Evolutionary conservation across 2,329 filamentous ascomycete species (phyloP).

Genomic region (Teratosphaeria gauchensis): DNA sequence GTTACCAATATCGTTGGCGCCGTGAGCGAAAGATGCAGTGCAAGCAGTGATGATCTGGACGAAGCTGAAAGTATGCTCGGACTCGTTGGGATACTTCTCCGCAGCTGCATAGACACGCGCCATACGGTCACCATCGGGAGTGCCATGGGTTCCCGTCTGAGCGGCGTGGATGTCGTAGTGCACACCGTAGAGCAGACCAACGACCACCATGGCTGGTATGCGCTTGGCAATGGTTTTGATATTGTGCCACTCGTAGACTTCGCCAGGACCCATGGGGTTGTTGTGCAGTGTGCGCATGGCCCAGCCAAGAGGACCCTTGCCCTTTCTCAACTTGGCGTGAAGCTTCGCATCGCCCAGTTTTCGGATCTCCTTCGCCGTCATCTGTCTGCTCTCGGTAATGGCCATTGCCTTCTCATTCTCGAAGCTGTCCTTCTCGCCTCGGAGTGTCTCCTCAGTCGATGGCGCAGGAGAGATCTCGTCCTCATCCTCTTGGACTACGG

Average conservation of each 20-base stretch:
- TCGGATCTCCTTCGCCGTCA: conserved; percentile 45
- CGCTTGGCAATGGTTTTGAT: conserved; percentile 54
- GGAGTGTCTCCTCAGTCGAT: conserved; percentile 21
- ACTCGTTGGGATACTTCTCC: conserved; percentile 52
- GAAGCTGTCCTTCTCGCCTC: conserved; percentile 33
- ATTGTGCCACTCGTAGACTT: conserved; percentile 67
- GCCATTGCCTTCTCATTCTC: conserved; percentile 36
- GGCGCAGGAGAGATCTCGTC: neutral
- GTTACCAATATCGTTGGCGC: conserved; percentile 57
- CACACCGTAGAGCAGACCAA: conserved; percentile 59
- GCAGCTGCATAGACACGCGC: conserved; percentile 48
- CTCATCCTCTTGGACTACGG: conserved; percentile 58
- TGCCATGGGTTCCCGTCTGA: conserved; percentile 60
- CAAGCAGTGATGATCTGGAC: conserved; percentile 59
- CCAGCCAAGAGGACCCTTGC: conserved; percentile 65
- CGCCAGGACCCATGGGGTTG: conserved; percentile 62
- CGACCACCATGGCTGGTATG: conserved; percentile 57
- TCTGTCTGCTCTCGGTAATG: conserved; percentile 47
- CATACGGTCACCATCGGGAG: conserved; percentile 63
- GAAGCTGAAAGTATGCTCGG: conserved; percentile 57
- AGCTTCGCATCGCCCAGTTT: conserved; percentile 26
- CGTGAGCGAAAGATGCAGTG: conserved; percentile 64
- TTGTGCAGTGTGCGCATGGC: conserved; percentile 68
- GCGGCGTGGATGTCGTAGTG: conserved; percentile 77
- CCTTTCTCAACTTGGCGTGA: conserved; percentile 54